A percentile compares a stretch with the other conserved stretches of the same genome.
Conservation (phyloP, 306 rosid genomes). For the Cucurbita argyrosperma region DNA sequence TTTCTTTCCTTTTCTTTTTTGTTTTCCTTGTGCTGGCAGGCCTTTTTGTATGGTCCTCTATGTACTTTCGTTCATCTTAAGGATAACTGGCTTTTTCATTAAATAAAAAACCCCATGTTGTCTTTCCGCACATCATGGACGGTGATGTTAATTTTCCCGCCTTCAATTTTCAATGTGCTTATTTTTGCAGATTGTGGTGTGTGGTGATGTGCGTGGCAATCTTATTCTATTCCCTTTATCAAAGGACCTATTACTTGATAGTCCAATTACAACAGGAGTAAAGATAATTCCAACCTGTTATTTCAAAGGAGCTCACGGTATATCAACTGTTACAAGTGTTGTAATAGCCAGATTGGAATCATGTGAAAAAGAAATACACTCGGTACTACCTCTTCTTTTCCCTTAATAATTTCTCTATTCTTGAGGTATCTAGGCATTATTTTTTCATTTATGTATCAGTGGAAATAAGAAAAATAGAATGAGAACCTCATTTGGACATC, state of each 20-base stretch:
- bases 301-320: conserved; percentile 93
- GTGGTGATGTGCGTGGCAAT: conserved; percentile 95
- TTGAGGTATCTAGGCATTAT: conserved; percentile 1
- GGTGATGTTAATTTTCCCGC: not conserved
- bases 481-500: not conserved
- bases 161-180: not conserved
- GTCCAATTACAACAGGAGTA: conserved; percentile 19
- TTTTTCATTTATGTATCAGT: not conserved
- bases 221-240: conserved; percentile 61
- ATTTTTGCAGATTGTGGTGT: conserved; percentile 50
- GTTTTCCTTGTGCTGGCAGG: not conserved
- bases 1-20: not conserved
- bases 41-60: not conserved
- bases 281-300: conserved; percentile 37
- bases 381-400: conserved; percentile 28
- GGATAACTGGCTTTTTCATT: not conserved
- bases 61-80: not conserved
- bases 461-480: not conserved
- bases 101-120: not conserved
- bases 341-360: conserved; percentile 26
- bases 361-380: conserved; percentile 50
- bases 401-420: not conserved
- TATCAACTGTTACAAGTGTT: conserved; percentile 74
- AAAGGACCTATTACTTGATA: conserved; percentile 26
- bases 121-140: not conserved